Base-by-base conservation (phyloP, 441 rosid species). In the Cnidoscolus chayamansa region DNA sequence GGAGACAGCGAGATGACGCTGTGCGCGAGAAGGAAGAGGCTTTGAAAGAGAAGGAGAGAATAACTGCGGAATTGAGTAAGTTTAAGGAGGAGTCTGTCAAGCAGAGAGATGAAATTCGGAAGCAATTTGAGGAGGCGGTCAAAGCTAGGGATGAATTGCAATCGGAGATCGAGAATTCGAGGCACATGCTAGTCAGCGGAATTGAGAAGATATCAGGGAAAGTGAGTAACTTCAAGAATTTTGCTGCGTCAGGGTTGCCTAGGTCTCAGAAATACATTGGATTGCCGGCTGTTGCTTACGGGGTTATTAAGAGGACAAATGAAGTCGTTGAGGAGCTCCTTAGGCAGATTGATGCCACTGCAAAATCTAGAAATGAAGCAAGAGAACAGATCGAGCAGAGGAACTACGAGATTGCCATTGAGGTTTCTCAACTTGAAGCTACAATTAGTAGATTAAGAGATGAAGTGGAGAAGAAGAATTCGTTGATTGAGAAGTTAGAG, bases 341-440 rank as follows among this genome's bases (percentile, higher is more conserved):
- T 78, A 84, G 68, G 81, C 93, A 92, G 85, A 75, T 90, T 0
- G 90, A 90, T 73, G 65, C 62, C 12, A 61, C 85, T 2, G 71
- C 80, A 0, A 94, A 90, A 80, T 83, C 97, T 17, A 87, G 97
- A 64, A 86, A 94, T 74, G 97, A 92, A 63, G 93, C 86, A 10
- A 90, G 98, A 78, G 97, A 85, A 76, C 92, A 89, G 79, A 80
- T 92, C 80, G 99, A 88, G 61, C 96, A 92, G 74, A 84, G 99
- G 69, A 94, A 92, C 73, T 94, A 88, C 67, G 97, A 92, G 85
- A 92, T 94, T 72, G 97, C 98, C 62, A 87, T 89, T 40, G 94
- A 94, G 81, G 98, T 94, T 81, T 94, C 97, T 20, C 91, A 92
- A 84, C 87, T 94, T 69, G 97, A 94, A 78, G 91, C 97, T 53